phyloP scores from a whole-genome alignment of 495 filamentous ascomycete species.

The Lindgomyces ingoldianus region DNA sequence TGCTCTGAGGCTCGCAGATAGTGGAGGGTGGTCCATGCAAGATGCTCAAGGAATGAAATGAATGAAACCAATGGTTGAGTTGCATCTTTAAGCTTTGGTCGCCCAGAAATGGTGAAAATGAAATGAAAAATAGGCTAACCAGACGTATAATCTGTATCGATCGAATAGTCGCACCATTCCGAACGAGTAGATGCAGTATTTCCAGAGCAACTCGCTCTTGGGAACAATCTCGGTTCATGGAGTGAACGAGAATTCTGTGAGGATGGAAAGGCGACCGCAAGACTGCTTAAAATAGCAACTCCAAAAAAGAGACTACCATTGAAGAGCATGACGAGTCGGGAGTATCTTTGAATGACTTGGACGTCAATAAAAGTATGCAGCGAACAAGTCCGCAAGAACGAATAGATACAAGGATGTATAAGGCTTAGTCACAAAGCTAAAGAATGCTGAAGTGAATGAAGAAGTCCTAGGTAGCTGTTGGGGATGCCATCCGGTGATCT shows the following conservation, averaged over 20 bases:
- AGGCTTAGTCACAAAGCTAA: too few relatives aligned
- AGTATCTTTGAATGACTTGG: neutral
- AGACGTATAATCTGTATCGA: conserved; percentile 40
- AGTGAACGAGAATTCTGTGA: neutral
- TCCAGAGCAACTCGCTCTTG: conserved; percentile 9
- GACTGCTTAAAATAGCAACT: neutral
- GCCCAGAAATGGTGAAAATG: too few relatives aligned
- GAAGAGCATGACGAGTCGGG: conserved; percentile 1
- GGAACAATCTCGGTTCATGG: conserved; percentile 9
- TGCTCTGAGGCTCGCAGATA: too few relatives aligned
- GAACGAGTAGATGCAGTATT: conserved; percentile 11
- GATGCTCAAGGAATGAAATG: too few relatives aligned
- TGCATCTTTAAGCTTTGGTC: too few relatives aligned
- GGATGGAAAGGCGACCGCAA: conserved; percentile 9
- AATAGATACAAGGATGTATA: too few relatives aligned
- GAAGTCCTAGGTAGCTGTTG: neutral
- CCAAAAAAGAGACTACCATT: neutral
- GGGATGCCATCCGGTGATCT: neutral
- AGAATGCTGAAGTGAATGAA: neutral
- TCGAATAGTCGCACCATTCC: conserved; percentile 40
- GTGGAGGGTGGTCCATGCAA: too few relatives aligned
- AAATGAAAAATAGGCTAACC: too few relatives aligned
- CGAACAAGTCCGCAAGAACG: neutral
- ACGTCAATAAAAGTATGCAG: neutral
- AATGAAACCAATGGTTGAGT: too few relatives aligned